Percentiles rank a stretch among this genome's conserved stretches.
These are phyloP conservation scores for Vinca minor DNA, from an alignment of 257 asterid genomes.

Conservation along the genomic window DNA sequence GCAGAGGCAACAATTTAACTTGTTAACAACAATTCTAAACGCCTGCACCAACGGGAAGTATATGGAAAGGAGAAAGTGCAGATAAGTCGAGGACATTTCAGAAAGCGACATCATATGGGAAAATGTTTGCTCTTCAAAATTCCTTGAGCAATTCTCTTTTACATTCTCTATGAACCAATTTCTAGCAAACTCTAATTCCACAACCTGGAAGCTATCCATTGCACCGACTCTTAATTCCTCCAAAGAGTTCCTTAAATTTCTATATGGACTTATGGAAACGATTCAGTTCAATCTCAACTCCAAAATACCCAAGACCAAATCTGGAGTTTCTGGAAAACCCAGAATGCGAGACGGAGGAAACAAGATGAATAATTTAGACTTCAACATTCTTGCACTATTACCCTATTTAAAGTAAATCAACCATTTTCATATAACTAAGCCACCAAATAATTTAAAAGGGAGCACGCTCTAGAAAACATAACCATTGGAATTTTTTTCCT, in stretches of 20 bases:
- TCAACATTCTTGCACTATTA: not conserved
- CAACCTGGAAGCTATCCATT: not conserved
- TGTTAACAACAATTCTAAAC: too few species aligned
- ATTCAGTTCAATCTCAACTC: not conserved
- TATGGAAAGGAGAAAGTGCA: not conserved
- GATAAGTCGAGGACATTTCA: not conserved
- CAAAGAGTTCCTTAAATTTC: not conserved
- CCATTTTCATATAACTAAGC: not conserved
- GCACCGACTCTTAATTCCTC: too few species aligned
- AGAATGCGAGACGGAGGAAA: not conserved
- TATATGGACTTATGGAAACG: not conserved
- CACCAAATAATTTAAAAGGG: not conserved
- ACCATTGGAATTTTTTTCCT: not conserved
- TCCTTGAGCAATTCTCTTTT: not conserved
- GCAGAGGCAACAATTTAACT: not conserved
- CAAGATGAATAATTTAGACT: not conserved
- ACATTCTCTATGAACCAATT: not conserved
- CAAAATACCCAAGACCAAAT: not conserved
- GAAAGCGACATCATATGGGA: not conserved
- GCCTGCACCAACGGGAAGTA: not conserved
- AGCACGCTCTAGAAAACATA: not conserved
- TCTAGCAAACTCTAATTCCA: not conserved
- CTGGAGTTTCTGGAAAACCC: not conserved
- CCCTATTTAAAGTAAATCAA: not conserved
- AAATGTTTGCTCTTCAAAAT: not conserved